These are phyloP conservation scores for Pythium vanterpoolii DNA, from an alignment of 352 stramenopile species.

Conservation along the genomic window DNA sequence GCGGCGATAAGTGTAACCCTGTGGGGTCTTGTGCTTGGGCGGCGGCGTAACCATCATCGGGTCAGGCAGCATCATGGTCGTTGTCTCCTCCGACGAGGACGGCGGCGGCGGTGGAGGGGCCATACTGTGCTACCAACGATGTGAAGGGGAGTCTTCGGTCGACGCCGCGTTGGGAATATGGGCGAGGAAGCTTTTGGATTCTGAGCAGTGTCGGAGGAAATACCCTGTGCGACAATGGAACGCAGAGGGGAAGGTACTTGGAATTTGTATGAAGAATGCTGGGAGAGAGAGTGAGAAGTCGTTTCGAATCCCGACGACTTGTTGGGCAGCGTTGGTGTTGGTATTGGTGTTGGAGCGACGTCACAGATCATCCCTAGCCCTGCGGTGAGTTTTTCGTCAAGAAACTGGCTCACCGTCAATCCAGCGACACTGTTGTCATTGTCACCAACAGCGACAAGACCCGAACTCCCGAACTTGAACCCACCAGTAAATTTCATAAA, in stretches of 20 bases:
- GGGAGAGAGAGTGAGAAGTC: conserved; percentile 9
- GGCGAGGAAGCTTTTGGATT: conserved; percentile 8
- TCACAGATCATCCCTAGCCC: background rate
- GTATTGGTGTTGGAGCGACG: background rate
- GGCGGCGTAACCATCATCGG: conserved; percentile 9
- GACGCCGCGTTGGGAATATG: too few relatives aligned
- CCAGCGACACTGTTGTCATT: too few relatives aligned
- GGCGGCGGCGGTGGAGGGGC: conserved; percentile 8
- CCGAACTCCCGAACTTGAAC: too few relatives aligned
- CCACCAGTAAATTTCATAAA: background rate
- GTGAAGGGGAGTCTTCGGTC: conserved; percentile 5
- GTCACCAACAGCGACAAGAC: too few relatives aligned
- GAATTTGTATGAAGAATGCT: conserved; percentile 1
- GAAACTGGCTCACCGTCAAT: conserved; percentile 2
- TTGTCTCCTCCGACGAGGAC: conserved; percentile 6
- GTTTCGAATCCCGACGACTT: conserved; percentile 5
- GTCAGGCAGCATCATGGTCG: background rate
- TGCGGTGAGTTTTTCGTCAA: background rate
- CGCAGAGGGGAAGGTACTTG: background rate
- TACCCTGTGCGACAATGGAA: background rate
- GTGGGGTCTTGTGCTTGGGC: conserved; percentile 9
- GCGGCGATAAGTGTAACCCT: conserved; percentile 1
- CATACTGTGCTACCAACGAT: conserved; percentile 8
- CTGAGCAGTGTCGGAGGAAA: background rate
- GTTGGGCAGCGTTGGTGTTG: background rate